Conservation (phyloP, 2,329 filamentous ascomycete genomes). For the Pestalotiopsis sp. region DNA sequence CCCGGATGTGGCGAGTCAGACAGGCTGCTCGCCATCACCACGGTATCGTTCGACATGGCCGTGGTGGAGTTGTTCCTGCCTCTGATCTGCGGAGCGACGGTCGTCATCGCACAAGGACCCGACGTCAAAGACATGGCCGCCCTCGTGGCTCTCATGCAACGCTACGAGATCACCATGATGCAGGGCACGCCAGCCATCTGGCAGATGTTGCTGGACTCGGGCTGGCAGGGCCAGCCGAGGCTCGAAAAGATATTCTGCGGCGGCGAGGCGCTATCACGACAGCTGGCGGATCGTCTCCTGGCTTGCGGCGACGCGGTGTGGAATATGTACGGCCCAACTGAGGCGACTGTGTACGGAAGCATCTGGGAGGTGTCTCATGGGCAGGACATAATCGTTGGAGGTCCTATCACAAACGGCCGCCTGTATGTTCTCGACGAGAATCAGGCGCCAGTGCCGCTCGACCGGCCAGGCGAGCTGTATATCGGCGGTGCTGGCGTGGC, state of each 20-base stretch:
- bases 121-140: constrained; percentile 32
- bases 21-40: constrained; percentile 30
- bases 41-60: constrained; percentile 35
- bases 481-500: constrained; percentile 33
- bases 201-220: constrained; percentile 27
- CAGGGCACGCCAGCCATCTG: constrained; percentile 40
- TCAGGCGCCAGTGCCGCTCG: constrained; percentile 38
- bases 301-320: constrained; percentile 28
- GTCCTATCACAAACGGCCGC: constrained; percentile 33
- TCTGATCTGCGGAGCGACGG: constrained; percentile 33
- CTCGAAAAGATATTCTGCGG: constrained; percentile 28
- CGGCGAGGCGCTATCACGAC: constrained; percentile 28
- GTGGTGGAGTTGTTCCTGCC: constrained; percentile 36
- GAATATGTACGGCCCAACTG: constrained; percentile 33
- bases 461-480: constrained; percentile 35
- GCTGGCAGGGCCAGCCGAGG: constrained; percentile 22
- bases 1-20: constrained; percentile 27
- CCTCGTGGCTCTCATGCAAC: constrained; percentile 33
- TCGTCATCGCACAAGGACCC: constrained; percentile 31
- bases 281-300: constrained; percentile 32
- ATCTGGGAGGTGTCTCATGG: constrained; percentile 26
- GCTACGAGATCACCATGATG: constrained; percentile 36
- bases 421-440: constrained; percentile 43
- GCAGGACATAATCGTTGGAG: constrained; percentile 26
- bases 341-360: constrained; percentile 28